Conservation (phyloP, 306 rosid genomes). For the Alnus glutinosa region DNA sequence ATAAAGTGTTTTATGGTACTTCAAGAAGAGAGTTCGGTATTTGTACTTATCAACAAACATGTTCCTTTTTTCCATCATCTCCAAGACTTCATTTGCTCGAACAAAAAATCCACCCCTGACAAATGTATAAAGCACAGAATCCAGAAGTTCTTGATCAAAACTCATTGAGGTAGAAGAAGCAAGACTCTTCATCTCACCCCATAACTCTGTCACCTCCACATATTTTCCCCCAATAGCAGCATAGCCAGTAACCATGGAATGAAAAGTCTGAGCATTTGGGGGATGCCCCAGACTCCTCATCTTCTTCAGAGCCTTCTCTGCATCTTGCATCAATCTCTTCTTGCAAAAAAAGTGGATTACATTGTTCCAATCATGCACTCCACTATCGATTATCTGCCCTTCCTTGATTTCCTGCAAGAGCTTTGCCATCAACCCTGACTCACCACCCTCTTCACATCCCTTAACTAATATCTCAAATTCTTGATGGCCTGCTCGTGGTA, state of each 20-base stretch:
- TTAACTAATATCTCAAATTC: constrained; percentile 47
- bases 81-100: constrained; percentile 84
- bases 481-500: constrained; percentile 56
- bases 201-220: constrained; percentile 74
- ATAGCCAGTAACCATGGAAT: constrained; percentile 87
- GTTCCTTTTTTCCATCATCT: constrained; percentile 74
- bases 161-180: constrained; percentile 70
- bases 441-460: constrained; percentile 40
- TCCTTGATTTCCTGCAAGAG: constrained; percentile 80
- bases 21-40: constrained; percentile 75
- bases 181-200: constrained; percentile 88
- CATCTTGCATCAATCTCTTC: constrained; percentile 87
- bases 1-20: constrained; percentile 83
- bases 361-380: constrained; percentile 91
- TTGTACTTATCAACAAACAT: constrained; percentile 88
- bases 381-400: constrained; percentile 66
- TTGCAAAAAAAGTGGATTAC: constrained; percentile 76
- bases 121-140: constrained; percentile 82
- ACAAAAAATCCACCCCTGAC: constrained; percentile 81
- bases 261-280: constrained; percentile 85
- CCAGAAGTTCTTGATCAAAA: constrained; percentile 92
- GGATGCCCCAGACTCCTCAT: constrained; percentile 81
- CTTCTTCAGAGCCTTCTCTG: constrained; percentile 75
- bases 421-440: constrained; percentile 59
- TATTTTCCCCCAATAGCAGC: constrained; percentile 89